These are phyloP conservation scores for Syzygium malaccense DNA, from an alignment of 441 rosid genomes.

Conservation along the genomic window DNA sequence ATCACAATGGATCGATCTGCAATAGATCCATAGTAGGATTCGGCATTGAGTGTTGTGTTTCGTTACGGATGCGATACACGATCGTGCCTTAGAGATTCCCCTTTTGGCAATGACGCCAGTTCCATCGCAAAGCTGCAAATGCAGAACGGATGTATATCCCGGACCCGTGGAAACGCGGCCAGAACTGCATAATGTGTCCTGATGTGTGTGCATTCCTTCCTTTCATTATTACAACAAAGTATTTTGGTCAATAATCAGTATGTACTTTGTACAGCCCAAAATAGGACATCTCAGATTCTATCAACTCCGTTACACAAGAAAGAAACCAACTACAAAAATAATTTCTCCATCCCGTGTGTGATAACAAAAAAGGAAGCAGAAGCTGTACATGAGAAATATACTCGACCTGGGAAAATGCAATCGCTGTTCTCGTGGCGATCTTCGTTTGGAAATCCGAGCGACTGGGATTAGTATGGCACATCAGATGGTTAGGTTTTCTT, in stretches of 20 bases:
- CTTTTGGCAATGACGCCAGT: neutral
- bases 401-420: neutral
- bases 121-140: neutral
- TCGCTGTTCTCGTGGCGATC: neutral
- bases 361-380: neutral
- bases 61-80: neutral
- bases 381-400: neutral
- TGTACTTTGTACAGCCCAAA: neutral
- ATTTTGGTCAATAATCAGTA: neutral
- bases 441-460: neutral
- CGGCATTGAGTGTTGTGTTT: neutral
- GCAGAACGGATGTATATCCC: neutral
- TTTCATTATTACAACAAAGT: neutral
- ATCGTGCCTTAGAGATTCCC: neutral
- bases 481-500: slow-evolving; percentile 88
- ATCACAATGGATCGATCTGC: neutral
- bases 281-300: neutral
- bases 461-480: neutral
- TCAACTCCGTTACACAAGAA: neutral
- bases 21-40: neutral
- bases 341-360: neutral
- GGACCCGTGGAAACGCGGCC: neutral
- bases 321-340: neutral
- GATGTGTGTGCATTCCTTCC: neutral
- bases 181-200: neutral